Evolutionary conservation across 768 basidiomycete species (phyloP).

Genomic region (Mycena polygramma): DNA sequence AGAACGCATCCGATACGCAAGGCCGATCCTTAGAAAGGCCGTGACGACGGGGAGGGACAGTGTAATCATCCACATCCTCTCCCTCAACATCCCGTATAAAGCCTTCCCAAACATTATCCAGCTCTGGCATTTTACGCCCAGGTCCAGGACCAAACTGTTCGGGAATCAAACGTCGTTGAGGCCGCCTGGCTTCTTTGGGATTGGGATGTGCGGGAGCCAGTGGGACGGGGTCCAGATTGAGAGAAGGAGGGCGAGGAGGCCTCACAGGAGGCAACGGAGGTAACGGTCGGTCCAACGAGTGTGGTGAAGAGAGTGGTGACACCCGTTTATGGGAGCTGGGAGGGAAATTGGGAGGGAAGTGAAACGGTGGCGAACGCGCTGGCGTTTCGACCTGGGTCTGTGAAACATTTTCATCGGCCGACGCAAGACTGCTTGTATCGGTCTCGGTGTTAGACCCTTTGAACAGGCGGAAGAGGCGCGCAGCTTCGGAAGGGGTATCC

Average conservation of each 20-base stretch:
- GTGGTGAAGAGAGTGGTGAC: conserved; percentile 14
- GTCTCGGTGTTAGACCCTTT: conserved; percentile 19
- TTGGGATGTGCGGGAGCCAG: neutral
- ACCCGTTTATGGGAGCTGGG: conserved; percentile 32
- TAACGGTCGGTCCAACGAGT: conserved; percentile 28
- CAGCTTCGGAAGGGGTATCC: conserved; percentile 23
- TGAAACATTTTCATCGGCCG: conserved; percentile 4
- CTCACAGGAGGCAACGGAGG: conserved; percentile 40
- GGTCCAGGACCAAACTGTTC: conserved; percentile 17
- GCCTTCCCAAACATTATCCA: conserved; percentile 47
- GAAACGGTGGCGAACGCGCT: conserved; percentile 37
- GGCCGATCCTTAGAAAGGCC: neutral
- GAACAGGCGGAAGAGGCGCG: conserved; percentile 29
- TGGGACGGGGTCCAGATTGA: conserved; percentile 34
- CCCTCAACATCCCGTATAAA: conserved; percentile 45
- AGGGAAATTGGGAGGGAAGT: conserved; percentile 42
- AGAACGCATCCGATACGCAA: neutral
- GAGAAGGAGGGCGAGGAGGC: conserved; percentile 48
- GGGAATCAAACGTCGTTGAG: conserved; percentile 20
- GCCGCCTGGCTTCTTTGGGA: conserved; percentile 1
- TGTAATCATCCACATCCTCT: conserved; percentile 15
- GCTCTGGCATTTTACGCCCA: conserved; percentile 35
- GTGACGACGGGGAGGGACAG: neutral
- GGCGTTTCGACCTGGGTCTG: conserved; percentile 4
- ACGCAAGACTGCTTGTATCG: conserved; percentile 15